Evolutionary conservation across 495 filamentous ascomycete genomes (phyloP).

Genomic region (Annulohypoxylon moriforme): DNA sequence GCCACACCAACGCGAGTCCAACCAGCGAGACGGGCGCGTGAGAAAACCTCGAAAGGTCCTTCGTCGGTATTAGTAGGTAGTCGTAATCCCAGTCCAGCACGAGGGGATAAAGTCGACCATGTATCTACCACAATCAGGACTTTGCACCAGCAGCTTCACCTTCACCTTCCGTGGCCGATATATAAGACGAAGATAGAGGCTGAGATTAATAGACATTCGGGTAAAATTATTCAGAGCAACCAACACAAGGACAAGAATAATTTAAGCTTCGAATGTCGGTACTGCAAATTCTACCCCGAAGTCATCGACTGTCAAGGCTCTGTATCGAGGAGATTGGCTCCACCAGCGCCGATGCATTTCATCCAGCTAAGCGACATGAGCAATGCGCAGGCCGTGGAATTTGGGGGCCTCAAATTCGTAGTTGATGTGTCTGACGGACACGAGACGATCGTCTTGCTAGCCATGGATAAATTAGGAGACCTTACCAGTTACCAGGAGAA

Average conservation of each 20-base stretch:
- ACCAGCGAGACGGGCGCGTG: conserved; percentile 25
- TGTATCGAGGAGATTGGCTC: conserved; percentile 32
- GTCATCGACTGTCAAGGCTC: conserved; percentile 19
- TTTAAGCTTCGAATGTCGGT: conserved; percentile 33
- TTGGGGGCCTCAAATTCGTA: conserved; percentile 37
- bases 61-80: not conserved
- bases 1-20: conserved; percentile 34
- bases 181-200: conserved; percentile 36
- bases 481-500: not conserved
- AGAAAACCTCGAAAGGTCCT: conserved; percentile 24
- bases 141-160: conserved; percentile 17
- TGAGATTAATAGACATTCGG: conserved; percentile 8
- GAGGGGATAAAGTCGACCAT: not conserved
- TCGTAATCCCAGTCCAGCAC: conserved; percentile 13
- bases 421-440: conserved; percentile 29
- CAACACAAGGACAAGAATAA: not conserved
- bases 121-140: not conserved
- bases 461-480: conserved; percentile 22
- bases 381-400: conserved; percentile 18
- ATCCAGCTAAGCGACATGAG: conserved; percentile 5
- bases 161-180: conserved; percentile 34
- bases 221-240: not conserved
- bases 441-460: conserved; percentile 29
- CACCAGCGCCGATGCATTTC: conserved; percentile 43
- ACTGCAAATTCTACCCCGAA: conserved; percentile 39